Conservation (phyloP, 2,329 filamentous ascomycete species). For the Beauveria asiatica region DNA sequence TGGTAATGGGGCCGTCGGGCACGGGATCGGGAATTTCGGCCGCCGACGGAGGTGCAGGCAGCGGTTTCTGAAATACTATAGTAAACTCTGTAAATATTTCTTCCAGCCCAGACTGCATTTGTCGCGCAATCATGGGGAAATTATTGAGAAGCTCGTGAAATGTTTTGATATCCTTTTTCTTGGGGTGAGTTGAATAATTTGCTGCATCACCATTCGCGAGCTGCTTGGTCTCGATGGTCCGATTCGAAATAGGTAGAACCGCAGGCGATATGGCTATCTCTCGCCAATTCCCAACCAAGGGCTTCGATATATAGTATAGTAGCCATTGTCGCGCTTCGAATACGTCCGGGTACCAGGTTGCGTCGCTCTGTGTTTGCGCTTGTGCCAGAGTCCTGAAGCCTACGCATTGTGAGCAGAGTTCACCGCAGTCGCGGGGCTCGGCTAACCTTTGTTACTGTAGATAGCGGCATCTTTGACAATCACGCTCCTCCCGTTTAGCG, state of each 20-base stretch:
- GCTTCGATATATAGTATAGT: slow-evolving; percentile 89
- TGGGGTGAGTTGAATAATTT: slow-evolving; percentile 31
- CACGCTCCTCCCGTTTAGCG: slow-evolving; percentile 84
- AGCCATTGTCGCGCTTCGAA: slow-evolving; percentile 90
- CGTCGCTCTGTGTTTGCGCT: slow-evolving; percentile 75
- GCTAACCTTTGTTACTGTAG: slow-evolving; percentile 88
- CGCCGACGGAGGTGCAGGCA: slow-evolving; percentile 65
- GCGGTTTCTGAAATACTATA: slow-evolving; percentile 72
- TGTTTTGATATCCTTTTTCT: slow-evolving; percentile 83
- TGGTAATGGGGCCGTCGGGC: slow-evolving; percentile 47
- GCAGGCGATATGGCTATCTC: slow-evolving; percentile 64
- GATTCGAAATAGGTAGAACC: slow-evolving; percentile 38
- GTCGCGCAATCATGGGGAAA: slow-evolving; percentile 90
- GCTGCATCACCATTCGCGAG: slow-evolving; percentile 29
- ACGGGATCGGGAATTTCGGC: slow-evolving; percentile 48
- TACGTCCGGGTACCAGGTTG: slow-evolving; percentile 81
- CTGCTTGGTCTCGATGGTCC: slow-evolving; percentile 29
- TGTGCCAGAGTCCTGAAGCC: slow-evolving; percentile 90
- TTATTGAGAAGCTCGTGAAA: slow-evolving; percentile 85
- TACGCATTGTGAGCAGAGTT: slow-evolving; percentile 26
- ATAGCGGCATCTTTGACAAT: slow-evolving; percentile 89
- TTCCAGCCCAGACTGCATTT: slow-evolving; percentile 91
- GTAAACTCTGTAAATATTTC: slow-evolving; percentile 85
- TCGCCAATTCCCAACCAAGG: slow-evolving; percentile 77
- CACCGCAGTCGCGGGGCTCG: neutral